A percentile compares a stretch with the other conserved stretches of the same genome.
Conservation (phyloP, 805 yeast genomes). For the Maudiozyma barnettii region DNA sequence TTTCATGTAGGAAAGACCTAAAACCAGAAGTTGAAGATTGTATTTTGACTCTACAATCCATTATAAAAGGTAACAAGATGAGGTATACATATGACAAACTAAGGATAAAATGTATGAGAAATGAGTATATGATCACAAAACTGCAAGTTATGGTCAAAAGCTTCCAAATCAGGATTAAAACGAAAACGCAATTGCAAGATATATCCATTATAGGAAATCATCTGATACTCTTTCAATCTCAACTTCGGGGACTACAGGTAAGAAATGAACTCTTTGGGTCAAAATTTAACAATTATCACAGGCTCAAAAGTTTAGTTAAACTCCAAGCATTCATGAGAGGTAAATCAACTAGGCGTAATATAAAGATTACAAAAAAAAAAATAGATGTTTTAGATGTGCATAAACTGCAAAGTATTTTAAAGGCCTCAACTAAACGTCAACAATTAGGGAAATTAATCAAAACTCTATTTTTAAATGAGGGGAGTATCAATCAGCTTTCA, state of each 20-base stretch:
- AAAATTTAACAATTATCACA: no score
- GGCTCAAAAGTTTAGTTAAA: no score
- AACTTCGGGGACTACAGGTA: slow-evolving; percentile 6
- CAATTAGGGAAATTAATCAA: not conserved
- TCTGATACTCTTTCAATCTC: slow-evolving; percentile 17
- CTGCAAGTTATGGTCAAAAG: slow-evolving; percentile 37
- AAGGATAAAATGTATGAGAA: slow-evolving; percentile 19
- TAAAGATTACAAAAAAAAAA: not conserved
- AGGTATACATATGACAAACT: slow-evolving; percentile 21
- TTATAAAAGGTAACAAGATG: slow-evolving; percentile 37
- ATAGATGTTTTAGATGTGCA: not conserved
- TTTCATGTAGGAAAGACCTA: not conserved
- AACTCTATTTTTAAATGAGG: slow-evolving; percentile 10
- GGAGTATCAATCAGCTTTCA: slow-evolving; percentile 5
- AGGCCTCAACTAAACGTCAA: not conserved
- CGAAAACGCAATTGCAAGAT: not conserved
- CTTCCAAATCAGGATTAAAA: slow-evolving; percentile 22
- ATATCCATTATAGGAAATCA: slow-evolving; percentile 7
- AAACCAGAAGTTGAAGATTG: slow-evolving; percentile 7
- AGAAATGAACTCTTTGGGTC: no score
- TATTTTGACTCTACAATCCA: slow-evolving; percentile 40
- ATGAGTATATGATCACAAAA: slow-evolving; percentile 17
- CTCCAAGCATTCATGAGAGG: not conserved
- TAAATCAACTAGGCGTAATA: not conserved
- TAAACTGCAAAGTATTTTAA: not conserved